Percentiles rank a stretch among this genome's conserved stretches.
Conservation (phyloP, 2,329 filamentous ascomycete species). For the Aspergillus tamarii region DNA sequence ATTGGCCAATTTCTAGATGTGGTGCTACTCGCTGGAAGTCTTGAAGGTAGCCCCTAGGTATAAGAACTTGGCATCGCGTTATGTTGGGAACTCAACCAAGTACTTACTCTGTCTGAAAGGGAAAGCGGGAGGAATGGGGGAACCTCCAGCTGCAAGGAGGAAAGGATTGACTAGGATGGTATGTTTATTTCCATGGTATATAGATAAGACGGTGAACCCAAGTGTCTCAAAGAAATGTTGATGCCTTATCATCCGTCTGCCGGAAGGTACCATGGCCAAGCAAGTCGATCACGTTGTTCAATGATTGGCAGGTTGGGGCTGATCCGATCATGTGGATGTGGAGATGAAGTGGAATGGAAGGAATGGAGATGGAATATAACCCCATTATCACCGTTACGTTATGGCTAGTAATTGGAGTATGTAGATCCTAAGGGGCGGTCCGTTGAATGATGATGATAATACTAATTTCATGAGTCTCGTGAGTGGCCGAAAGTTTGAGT, state of each 20-base stretch:
- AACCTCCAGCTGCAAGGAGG: background rate
- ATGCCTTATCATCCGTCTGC: slow-evolving; percentile 7
- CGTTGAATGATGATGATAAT: background rate
- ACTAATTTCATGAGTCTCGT: background rate
- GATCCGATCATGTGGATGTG: slow-evolving; percentile 18
- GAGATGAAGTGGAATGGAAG: slow-evolving; percentile 11
- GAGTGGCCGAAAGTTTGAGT: background rate
- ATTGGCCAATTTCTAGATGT: background rate
- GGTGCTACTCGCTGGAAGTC: background rate
- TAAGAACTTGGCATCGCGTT: background rate
- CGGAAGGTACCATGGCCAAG: slow-evolving; percentile 14
- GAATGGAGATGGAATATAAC: slow-evolving; percentile 1
- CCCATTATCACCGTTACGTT: background rate
- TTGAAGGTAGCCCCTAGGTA: background rate
- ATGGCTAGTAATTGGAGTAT: background rate
- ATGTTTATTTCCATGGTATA: background rate
- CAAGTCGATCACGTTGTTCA: slow-evolving; percentile 22
- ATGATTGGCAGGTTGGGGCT: slow-evolving; percentile 23
- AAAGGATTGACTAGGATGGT: background rate
- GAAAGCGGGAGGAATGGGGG: background rate
- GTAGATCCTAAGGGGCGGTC: background rate
- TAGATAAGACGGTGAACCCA: background rate
- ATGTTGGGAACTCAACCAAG: slow-evolving; percentile 1
- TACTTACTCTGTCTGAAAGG: background rate
- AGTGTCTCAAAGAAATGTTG: background rate